A percentile compares a stretch with the other conserved stretches of the same genome.
Conservation (phyloP, 106 monocot genomes). For the Allium sativum region DNA sequence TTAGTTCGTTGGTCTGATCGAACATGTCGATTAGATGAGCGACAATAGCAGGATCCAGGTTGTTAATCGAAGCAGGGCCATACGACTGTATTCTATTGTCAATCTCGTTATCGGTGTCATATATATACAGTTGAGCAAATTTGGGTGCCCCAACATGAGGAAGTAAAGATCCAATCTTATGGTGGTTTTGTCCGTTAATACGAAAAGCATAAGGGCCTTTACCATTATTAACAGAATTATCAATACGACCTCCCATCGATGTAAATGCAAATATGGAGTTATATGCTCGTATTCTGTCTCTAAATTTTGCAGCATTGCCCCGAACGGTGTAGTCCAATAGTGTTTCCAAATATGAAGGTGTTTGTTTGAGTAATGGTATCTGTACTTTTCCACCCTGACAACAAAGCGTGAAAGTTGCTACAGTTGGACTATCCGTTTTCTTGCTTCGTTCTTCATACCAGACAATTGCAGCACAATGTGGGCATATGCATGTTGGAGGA, state of each 20-base stretch:
- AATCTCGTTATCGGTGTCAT: neutral
- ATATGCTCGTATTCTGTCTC: neutral
- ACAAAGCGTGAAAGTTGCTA: neutral
- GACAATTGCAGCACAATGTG: neutral
- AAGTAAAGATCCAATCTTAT: neutral
- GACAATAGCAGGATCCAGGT: too few species aligned
- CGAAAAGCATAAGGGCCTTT: neutral
- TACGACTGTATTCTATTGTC: neutral
- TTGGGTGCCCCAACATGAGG: neutral
- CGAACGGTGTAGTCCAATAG: neutral
- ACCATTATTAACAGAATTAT: neutral
- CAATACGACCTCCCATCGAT: neutral
- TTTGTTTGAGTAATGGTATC: neutral
- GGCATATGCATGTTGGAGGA: neutral
- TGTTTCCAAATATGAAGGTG: neutral
- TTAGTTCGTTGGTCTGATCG: too few species aligned
- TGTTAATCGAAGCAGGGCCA: too few species aligned
- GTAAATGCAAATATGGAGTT: constrained; percentile 1
- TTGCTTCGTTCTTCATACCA: neutral
- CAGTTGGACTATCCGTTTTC: neutral
- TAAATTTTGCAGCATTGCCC: neutral
- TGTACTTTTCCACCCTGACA: neutral
- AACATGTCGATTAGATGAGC: too few species aligned
- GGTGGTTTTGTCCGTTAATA: neutral
- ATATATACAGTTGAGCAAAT: neutral